Evolutionary conservation across 306 rosid genomes (phyloP).

Genomic region (Astragalus glycyphyllos): DNA sequence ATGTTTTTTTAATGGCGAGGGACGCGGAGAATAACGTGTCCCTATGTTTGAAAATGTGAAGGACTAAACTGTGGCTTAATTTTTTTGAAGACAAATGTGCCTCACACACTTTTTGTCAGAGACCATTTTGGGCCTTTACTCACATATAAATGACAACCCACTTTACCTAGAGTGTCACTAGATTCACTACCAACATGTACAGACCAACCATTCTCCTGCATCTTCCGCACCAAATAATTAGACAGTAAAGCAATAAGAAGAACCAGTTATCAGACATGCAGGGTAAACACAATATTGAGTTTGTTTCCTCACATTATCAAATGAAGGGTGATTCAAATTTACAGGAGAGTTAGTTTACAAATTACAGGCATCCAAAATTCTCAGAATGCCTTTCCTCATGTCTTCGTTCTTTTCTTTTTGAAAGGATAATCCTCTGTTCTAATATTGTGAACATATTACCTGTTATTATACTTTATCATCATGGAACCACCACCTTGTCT

Average conservation of each 20-base stretch:
- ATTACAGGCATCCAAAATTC: constrained; percentile 53
- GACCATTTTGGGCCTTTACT: too few relatives aligned
- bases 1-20: too few relatives aligned
- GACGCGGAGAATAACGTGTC: too few relatives aligned
- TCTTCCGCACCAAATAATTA: background rate
- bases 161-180: too few relatives aligned
- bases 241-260: constrained; percentile 26
- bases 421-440: constrained; percentile 62
- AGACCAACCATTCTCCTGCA: too few relatives aligned
- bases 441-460: constrained; percentile 49
- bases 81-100: too few relatives aligned
- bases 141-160: too few relatives aligned
- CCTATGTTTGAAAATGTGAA: too few relatives aligned
- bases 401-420: constrained; percentile 48
- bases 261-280: constrained; percentile 36
- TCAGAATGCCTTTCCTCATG: constrained; percentile 52
- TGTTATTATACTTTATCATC: constrained; percentile 85
- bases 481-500: constrained; percentile 99
- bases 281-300: constrained; percentile 49
- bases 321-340: constrained; percentile 65
- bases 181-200: too few relatives aligned
- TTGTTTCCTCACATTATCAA: constrained; percentile 42
- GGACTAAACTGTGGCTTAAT: too few relatives aligned
- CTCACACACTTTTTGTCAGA: too few relatives aligned
- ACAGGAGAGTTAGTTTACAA: constrained; percentile 65